Percentiles rank a stretch among this genome's conserved stretches.
Conservation (phyloP, 2,329 filamentous ascomycete genomes). For the Penicillium sp. region DNA sequence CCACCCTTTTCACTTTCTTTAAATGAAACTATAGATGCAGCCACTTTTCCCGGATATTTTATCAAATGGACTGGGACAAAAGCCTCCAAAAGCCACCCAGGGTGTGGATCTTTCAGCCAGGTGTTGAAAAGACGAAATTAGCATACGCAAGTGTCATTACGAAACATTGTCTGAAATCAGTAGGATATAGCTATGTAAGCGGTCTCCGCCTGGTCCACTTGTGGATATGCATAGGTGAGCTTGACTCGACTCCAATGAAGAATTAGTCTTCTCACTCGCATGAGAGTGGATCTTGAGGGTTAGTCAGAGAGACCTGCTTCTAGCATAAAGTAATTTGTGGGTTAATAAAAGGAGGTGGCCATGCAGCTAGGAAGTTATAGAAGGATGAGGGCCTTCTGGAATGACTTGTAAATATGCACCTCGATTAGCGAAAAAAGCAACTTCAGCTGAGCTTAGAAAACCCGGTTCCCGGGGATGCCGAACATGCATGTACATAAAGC, state of each 20-base stretch:
- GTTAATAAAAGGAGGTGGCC: neutral
- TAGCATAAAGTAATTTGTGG: neutral
- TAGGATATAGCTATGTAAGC: neutral
- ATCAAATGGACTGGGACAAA: neutral
- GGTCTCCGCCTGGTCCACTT: conserved; percentile 1
- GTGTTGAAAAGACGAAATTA: neutral
- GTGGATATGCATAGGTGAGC: neutral
- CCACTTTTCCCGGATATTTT: neutral
- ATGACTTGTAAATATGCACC: neutral
- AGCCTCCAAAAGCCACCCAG: neutral
- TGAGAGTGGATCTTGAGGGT: neutral
- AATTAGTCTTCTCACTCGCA: neutral
- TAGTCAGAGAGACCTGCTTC: neutral
- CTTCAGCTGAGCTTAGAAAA: neutral
- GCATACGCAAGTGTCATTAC: neutral
- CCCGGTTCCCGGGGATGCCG: neutral
- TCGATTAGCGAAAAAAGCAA: neutral
- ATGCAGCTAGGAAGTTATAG: neutral
- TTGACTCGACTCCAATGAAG: neutral
- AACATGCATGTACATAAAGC: neutral
- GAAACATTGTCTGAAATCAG: neutral
- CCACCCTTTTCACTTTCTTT: neutral
- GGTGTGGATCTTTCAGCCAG: neutral
- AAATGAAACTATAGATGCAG: neutral
- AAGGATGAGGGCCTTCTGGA: neutral